Conservation (phyloP, 2,329 filamentous ascomycete genomes). For the Pseudocercospora musae region DNA sequence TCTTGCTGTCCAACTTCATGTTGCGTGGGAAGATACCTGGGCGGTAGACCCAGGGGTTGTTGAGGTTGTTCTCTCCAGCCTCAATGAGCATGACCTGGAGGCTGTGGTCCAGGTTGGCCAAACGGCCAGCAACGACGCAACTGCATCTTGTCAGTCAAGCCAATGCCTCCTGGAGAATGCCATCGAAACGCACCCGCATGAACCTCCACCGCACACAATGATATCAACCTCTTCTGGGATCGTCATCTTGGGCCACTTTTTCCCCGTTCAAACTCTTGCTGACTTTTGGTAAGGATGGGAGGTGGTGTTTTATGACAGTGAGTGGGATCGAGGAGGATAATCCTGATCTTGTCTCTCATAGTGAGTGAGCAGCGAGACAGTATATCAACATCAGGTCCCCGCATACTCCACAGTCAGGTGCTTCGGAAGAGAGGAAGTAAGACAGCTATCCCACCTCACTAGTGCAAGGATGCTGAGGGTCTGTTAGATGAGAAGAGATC, state of each 20-base stretch:
- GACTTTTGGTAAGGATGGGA: not conserved
- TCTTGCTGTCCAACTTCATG: conserved; percentile 78
- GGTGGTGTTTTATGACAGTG: not conserved
- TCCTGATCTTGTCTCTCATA: conserved; percentile 12
- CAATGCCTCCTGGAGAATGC: conserved; percentile 3
- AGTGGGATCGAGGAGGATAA: conserved; percentile 14
- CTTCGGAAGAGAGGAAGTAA: conserved; percentile 15
- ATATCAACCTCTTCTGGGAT: conserved; percentile 78
- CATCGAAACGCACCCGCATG: conserved; percentile 53
- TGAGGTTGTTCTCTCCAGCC: conserved; percentile 68
- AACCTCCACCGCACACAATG: conserved; percentile 73
- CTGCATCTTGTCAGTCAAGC: conserved; percentile 37
- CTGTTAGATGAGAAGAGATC: conserved; percentile 18
- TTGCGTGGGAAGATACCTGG: conserved; percentile 73
- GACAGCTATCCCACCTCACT: conserved; percentile 14
- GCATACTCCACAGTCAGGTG: conserved; percentile 20
- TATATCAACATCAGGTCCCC: conserved; percentile 27
- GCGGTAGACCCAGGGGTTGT: conserved; percentile 73
- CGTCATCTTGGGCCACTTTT: conserved; percentile 45
- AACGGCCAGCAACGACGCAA: conserved; percentile 50
- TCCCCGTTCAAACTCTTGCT: conserved; percentile 9
- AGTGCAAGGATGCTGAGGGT: conserved; percentile 18
- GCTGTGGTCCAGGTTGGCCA: conserved; percentile 73
- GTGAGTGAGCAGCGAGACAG: conserved; percentile 11
- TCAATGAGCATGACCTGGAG: conserved; percentile 69